Evolutionary conservation across 768 basidiomycete species (phyloP), one percentile per base, ranked within the genome.

Genomic region (Suillus fuscotomentosus): DNA sequence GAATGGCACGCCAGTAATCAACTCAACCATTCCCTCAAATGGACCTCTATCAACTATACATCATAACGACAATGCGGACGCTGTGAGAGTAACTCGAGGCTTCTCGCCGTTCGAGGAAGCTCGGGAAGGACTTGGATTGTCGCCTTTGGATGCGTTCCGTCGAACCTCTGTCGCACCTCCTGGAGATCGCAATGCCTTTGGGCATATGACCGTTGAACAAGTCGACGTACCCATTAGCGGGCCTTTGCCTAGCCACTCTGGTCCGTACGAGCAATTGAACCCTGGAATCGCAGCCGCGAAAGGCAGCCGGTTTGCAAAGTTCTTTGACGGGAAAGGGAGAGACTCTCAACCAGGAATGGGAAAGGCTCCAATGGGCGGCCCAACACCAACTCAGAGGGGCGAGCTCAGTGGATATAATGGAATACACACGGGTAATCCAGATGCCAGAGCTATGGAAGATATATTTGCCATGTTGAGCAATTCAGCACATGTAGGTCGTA

Each of bases 261-360:
- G 57, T 31, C 73, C 70, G 8, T 73, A 75, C 17, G 75, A 76
- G 57, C 67, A 72, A 54, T 74, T 71, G 60, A 79, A 78, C 31
- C 80, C 81, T 34, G 81, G 83, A 39, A 79, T 84, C 70, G 80
- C 85, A 15, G 77, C 80, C 39, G 82, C 81, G 31, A 92, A 89
- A 74, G 92, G 92, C 47, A 94, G 92, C 72, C 87, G 92, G 43
- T 90, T 94, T 73, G 92, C 91, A 39, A 94, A 93, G 72, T 92
- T 93, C 75, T 94, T 94, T 67, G 92, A 94, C 68, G 83, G 83
- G n/a, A 92, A 91, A 74, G 71, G 72, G 38, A 83, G 82, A 66
- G 87, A 88, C 15, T 70, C 69, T 50, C 75, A 68, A 62, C 66
- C 67, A 65, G 68, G 75, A 45, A 67, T 76, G 39, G 69, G 77